Conservation (phyloP, 1,284 basidiomycete species). For the Pholiota adiposa region DNA sequence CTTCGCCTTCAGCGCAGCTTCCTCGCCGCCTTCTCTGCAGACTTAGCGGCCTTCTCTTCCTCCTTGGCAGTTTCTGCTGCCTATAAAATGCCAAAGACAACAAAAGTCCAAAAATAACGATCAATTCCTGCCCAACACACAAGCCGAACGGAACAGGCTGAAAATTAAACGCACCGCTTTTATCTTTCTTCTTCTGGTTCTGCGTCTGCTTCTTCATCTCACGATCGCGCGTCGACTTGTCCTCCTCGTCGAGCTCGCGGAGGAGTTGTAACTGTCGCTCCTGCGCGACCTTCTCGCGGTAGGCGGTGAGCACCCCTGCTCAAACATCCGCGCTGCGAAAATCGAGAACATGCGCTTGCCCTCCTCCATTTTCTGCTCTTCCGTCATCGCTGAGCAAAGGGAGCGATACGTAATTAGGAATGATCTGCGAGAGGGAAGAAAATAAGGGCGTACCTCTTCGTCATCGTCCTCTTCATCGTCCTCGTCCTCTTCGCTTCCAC, state of each 20-base stretch:
- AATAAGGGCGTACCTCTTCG: conserved; percentile 45
- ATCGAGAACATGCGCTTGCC: conserved; percentile 99
- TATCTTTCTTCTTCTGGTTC: conserved; percentile 99
- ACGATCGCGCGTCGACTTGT: conserved; percentile 76
- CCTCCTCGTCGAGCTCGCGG: conserved; percentile 90
- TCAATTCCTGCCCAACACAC: conserved; percentile 7
- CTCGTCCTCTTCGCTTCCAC: conserved; percentile 53
- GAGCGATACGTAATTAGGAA: conserved; percentile 12
- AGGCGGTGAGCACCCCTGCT: conserved; percentile 93
- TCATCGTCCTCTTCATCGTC: conserved; percentile 57
- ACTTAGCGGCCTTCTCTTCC: conserved; percentile 81
- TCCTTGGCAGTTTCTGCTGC: conserved; percentile 93
- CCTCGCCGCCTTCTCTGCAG: conserved; percentile 85
- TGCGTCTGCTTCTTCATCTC: conserved; percentile 96
- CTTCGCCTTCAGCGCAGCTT: conserved; percentile 68
- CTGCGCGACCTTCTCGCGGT: conserved; percentile 91
- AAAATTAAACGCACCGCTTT: conserved; percentile 69
- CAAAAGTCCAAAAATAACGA: conserved; percentile 15
- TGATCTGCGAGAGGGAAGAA: conserved; percentile 10
- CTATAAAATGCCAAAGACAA: conserved; percentile 44
- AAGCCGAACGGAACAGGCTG: conserved; percentile 6
- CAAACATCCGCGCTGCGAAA: conserved; percentile 99
- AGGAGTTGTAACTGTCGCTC: conserved; percentile 88
- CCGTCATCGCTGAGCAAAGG: conserved; percentile 64
- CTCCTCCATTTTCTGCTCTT: conserved; percentile 97